These are phyloP conservation scores for Alternaria brassicicola DNA, from an alignment of 2,329 filamentous ascomycete species.

Conservation along the genomic window DNA sequence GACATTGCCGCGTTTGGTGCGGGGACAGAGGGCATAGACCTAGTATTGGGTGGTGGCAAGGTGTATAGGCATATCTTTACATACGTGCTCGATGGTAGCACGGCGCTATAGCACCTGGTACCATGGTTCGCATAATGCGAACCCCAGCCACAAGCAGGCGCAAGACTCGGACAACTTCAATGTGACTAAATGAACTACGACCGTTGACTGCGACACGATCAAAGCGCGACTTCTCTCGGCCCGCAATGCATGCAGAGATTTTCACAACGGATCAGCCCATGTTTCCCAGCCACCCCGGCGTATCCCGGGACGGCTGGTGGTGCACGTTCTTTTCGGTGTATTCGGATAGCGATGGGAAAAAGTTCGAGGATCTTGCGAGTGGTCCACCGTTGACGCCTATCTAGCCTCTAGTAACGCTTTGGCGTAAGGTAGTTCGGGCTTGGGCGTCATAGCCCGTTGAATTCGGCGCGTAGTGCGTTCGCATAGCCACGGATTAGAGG, in stretches of 20 bases:
- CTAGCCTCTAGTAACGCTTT: conserved; percentile 9
- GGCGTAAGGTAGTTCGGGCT: conserved; percentile 8
- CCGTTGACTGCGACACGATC: conserved; percentile 11
- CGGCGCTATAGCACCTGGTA: conserved; percentile 9
- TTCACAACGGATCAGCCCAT: conserved; percentile 24
- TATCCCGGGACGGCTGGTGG: conserved; percentile 18
- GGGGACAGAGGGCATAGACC: conserved; percentile 6
- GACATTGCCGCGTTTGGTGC: conserved; percentile 9
- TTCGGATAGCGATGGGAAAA: conserved; percentile 20
- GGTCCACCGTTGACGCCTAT: conserved; percentile 27
- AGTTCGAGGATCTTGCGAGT: conserved; percentile 12
- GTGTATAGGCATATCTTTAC: conserved; percentile 5
- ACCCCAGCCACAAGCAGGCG: conserved; percentile 12
- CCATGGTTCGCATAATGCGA: conserved; percentile 17
- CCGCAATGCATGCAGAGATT: conserved; percentile 33
- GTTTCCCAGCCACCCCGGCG: conserved; percentile 18
- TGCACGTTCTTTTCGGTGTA: conserved; percentile 22
- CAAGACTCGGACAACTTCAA: conserved; percentile 2
- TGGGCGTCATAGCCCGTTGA: conserved; percentile 20
- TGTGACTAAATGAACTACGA: conserved; percentile 6
- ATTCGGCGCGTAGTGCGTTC: conserved; percentile 22
- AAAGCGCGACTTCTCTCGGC: conserved; percentile 26
- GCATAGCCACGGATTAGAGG: conserved; percentile 8
- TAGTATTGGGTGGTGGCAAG: conserved; percentile 4
- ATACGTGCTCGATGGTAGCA: conserved; percentile 2